A percentile compares a stretch with the other conserved stretches of the same genome.
These are phyloP conservation scores for Collybiopsis luxurians DNA, from an alignment of 768 basidiomycete genomes.

Conservation along the genomic window DNA sequence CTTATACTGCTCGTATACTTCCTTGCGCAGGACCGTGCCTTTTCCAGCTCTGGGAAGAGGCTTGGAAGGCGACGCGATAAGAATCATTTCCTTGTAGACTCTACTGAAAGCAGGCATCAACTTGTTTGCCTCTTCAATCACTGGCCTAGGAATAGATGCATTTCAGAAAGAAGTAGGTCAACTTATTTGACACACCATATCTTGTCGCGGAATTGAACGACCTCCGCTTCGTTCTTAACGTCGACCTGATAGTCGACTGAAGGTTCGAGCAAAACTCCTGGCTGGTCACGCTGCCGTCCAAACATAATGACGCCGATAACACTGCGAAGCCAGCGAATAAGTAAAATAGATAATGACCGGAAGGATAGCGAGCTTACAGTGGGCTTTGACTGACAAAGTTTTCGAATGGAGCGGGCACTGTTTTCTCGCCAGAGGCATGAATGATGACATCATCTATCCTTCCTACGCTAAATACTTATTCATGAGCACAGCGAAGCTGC, in stretches of 20 bases:
- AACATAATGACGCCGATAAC: slow-evolving; percentile 38
- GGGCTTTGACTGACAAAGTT: slow-evolving; percentile 19
- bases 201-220: slow-evolving; percentile 28
- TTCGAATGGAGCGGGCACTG: slow-evolving; percentile 28
- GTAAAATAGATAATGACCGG: no score
- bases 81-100: slow-evolving; percentile 52
- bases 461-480: slow-evolving; percentile 26
- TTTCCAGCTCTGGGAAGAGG: slow-evolving; percentile 45
- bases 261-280: slow-evolving; percentile 30
- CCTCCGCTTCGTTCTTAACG: slow-evolving; percentile 20
- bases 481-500: no score
- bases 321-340: no score
- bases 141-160: slow-evolving; percentile 23
- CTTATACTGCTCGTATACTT: slow-evolving; percentile 34
- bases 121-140: slow-evolving; percentile 41
- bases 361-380: slow-evolving; percentile 16
- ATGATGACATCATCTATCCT: slow-evolving; percentile 29
- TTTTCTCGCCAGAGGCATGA: slow-evolving; percentile 29
- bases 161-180: no score
- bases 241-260: slow-evolving; percentile 24
- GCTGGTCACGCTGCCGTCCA: slow-evolving; percentile 30
- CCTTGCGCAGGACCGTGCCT: slow-evolving; percentile 41
- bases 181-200: slow-evolving; percentile 33
- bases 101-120: slow-evolving; percentile 37
- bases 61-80: slow-evolving; percentile 36